A percentile compares a stretch with the other conserved stretches of the same genome.
Conservation (phyloP, 768 basidiomycete genomes). For the Russula virescens region DNA sequence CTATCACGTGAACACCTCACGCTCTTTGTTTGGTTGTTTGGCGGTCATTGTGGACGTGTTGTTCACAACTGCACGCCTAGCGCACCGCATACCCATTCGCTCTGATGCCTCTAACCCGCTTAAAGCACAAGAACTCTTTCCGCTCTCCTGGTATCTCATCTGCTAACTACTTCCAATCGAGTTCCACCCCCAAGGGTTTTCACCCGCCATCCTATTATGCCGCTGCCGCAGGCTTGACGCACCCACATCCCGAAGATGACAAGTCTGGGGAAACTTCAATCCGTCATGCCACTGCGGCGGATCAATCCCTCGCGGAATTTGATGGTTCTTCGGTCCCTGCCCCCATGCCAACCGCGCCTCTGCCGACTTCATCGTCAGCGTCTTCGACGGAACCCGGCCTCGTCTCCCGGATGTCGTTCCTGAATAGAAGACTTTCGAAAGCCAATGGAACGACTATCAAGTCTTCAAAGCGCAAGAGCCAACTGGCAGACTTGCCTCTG, state of each 20-base stretch:
- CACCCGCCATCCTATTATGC: conserved; percentile 35
- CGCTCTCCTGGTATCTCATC: conserved; percentile 23
- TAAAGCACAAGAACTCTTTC: conserved; percentile 16
- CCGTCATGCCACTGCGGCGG: neutral
- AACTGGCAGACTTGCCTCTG: conserved; percentile 49
- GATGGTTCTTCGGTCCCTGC: conserved; percentile 5
- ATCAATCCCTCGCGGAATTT: neutral
- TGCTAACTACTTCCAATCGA: conserved; percentile 15
- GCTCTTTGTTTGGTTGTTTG: conserved; percentile 22
- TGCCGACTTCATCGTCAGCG: conserved; percentile 21
- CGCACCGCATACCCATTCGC: neutral
- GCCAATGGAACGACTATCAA: conserved; percentile 10
- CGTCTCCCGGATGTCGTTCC: conserved; percentile 21
- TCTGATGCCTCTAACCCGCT: conserved; percentile 22
- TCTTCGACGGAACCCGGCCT: conserved; percentile 20
- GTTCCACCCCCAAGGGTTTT: conserved; percentile 27
- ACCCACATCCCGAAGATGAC: conserved; percentile 12
- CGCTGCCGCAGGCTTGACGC: conserved; percentile 31
- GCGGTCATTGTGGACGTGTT: neutral
- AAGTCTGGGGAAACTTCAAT: neutral
- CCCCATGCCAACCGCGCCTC: conserved; percentile 12
- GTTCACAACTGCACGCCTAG: neutral
- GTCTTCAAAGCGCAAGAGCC: conserved; percentile 34
- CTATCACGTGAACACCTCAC: conserved; percentile 15
- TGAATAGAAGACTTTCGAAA: conserved; percentile 13